phyloP scores from a whole-genome alignment of 1,139 yeast genomes.

The Candida pseudocylindracea region DNA sequence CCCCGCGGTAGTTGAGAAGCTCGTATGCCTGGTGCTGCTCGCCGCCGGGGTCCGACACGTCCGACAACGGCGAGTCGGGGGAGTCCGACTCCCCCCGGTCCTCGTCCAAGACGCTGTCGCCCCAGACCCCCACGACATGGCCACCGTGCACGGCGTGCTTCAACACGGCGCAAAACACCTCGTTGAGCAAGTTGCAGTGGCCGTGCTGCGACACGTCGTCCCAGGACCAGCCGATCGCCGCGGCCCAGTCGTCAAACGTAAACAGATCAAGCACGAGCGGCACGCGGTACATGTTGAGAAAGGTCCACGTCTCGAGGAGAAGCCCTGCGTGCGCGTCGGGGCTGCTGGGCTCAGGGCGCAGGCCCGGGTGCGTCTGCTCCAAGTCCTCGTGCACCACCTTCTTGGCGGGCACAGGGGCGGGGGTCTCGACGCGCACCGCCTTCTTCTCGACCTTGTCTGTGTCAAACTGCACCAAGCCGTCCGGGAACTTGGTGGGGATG shows the following conservation, averaged over 20 bases:
- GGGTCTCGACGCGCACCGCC: constrained; percentile 2
- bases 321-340: too few relatives aligned
- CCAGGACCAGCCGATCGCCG: constrained; percentile 33
- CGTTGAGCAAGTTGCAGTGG: constrained; percentile 37
- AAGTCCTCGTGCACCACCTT: constrained; percentile 2
- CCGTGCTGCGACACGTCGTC: constrained; percentile 19
- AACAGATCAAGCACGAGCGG: constrained; percentile 47
- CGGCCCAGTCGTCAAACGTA: constrained; percentile 59
- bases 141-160: constrained; percentile 10
- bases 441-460: constrained; percentile 2
- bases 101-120: background rate
- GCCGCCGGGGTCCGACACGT: constrained; percentile 2
- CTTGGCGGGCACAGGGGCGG: constrained; percentile 1
- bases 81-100: constrained; percentile 2
- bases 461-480: constrained; percentile 11
- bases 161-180: constrained; percentile 46
- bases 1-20: constrained; percentile 35
- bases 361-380: constrained; percentile 3
- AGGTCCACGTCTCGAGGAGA: constrained; percentile 45
- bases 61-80: background rate
- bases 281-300: constrained; percentile 46
- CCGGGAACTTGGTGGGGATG: constrained; percentile 35
- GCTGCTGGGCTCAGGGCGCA: too few relatives aligned
- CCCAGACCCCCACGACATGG: constrained; percentile 15
- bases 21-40: constrained; percentile 25